These are phyloP conservation scores for Scutellaria baicalensis DNA, from an alignment of 257 asterid genomes.

Conservation along the genomic window DNA sequence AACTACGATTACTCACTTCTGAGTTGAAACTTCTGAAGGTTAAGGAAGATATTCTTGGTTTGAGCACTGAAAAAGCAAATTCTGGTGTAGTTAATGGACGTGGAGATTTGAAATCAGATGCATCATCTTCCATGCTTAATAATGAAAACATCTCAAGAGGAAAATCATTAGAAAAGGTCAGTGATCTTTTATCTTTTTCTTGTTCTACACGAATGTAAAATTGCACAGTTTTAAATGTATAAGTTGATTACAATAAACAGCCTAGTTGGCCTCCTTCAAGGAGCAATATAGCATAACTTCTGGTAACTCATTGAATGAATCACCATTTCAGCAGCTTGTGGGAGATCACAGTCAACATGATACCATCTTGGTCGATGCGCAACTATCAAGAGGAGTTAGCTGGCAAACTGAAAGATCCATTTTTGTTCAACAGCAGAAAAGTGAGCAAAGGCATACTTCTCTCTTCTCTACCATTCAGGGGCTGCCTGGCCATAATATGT, in stretches of 20 bases:
- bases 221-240: slow-evolving; percentile 15
- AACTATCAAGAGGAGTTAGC: slow-evolving; percentile 20
- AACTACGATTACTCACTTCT: slow-evolving; percentile 52
- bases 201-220: slow-evolving; percentile 24
- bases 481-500: slow-evolving; percentile 17
- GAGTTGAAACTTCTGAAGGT: slow-evolving; percentile 53
- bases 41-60: slow-evolving; percentile 53
- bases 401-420: slow-evolving; percentile 22
- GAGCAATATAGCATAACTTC: slow-evolving; percentile 17
- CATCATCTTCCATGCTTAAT: slow-evolving; percentile 35
- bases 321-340: slow-evolving; percentile 22
- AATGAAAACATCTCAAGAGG: slow-evolving; percentile 32
- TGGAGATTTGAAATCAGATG: slow-evolving; percentile 49
- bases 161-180: slow-evolving; percentile 32
- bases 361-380: slow-evolving; percentile 20
- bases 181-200: slow-evolving; percentile 23
- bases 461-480: not conserved
- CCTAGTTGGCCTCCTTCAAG: slow-evolving; percentile 21
- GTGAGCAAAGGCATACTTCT: slow-evolving; percentile 26
- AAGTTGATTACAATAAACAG: slow-evolving; percentile 18
- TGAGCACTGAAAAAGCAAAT: slow-evolving; percentile 39
- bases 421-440: slow-evolving; percentile 19
- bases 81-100: slow-evolving; percentile 29
- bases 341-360: slow-evolving; percentile 27
- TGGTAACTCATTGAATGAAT: slow-evolving; percentile 16